Evolutionary conservation across 164 flowering plant species (phyloP).

Genomic region (Warburgia ugandensis): DNA sequence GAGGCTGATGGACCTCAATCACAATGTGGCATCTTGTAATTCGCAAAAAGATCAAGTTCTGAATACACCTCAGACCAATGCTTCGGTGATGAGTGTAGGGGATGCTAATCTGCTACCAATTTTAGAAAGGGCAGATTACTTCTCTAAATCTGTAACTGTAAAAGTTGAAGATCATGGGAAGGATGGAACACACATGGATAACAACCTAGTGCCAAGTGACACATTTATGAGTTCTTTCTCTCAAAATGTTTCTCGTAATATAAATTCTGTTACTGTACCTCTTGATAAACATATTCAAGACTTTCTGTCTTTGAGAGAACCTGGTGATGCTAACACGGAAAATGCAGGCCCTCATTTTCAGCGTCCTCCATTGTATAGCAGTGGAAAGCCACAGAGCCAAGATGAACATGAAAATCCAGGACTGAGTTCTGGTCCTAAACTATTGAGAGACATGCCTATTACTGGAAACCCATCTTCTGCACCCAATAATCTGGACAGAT

Average conservation of each 20-base stretch:
- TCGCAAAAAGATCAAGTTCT: conserved; percentile 17
- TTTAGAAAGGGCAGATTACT: conserved; percentile 14
- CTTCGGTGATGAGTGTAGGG: conserved; percentile 23
- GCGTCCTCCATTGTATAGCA: conserved; percentile 14
- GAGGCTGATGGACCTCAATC: conserved; percentile 16
- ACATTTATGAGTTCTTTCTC: conserved; percentile 4
- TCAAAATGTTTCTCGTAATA: conserved; percentile 7
- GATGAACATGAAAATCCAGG: conserved; percentile 18
- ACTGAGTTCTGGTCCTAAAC: conserved; percentile 16
- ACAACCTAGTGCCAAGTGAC: conserved; percentile 4
- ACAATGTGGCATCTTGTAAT: conserved; percentile 26
- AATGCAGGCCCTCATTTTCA: conserved; percentile 13
- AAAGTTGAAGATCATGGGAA: conserved; percentile 19
- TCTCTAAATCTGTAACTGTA: conserved; percentile 4
- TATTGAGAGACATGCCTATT: conserved; percentile 16
- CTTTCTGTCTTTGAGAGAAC: conserved; percentile 12
- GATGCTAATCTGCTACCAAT: conserved; percentile 12
- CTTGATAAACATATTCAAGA: conserved; percentile 15
- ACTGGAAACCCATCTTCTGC: conserved; percentile 29
- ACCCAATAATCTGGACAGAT: conserved; percentile 47
- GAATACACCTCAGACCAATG: conserved; percentile 25
- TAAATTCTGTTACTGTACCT: conserved; percentile 13
- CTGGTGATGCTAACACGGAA: conserved; percentile 8
- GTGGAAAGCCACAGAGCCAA: conserved; percentile 21
- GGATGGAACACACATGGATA: conserved; percentile 6